Conservation (phyloP, 495 filamentous ascomycete genomes). For the Penicillium roqueforti region DNA sequence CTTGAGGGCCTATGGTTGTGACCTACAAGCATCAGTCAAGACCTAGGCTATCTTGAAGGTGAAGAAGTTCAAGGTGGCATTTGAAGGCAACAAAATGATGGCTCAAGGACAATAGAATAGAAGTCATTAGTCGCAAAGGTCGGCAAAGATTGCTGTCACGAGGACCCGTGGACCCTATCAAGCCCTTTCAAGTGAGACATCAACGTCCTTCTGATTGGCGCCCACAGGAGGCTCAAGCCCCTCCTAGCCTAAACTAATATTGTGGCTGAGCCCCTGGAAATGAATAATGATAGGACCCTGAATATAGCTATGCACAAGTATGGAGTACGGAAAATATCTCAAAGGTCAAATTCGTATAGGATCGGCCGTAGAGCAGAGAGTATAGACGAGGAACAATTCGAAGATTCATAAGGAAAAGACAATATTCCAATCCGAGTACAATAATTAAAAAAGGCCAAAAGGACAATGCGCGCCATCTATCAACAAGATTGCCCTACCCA, state of each 20-base stretch:
- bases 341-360: background rate
- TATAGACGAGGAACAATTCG: conserved; percentile 1
- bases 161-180: too few relatives aligned
- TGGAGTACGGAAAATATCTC: background rate
- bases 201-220: background rate
- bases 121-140: background rate
- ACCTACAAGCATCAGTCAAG: background rate
- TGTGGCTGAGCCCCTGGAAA: too few relatives aligned
- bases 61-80: background rate
- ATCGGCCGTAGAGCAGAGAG: conserved; percentile 9
- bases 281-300: too few relatives aligned
- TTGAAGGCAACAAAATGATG: background rate
- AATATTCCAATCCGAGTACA: conserved; percentile 10
- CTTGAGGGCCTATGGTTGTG: background rate
- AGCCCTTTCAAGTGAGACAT: background rate
- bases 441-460: conserved; percentile 9
- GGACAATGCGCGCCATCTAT: conserved; percentile 32
- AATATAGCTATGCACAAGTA: too few relatives aligned
- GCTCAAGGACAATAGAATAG: too few relatives aligned
- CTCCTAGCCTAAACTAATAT: too few relatives aligned
- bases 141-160: background rate
- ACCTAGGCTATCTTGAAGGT: background rate
- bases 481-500: conserved; percentile 29
- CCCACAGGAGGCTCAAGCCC: background rate
- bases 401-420: conserved; percentile 7